Evolutionary conservation across 148 eudicot species (phyloP).

Genomic region (Pouteria glomerata): DNA sequence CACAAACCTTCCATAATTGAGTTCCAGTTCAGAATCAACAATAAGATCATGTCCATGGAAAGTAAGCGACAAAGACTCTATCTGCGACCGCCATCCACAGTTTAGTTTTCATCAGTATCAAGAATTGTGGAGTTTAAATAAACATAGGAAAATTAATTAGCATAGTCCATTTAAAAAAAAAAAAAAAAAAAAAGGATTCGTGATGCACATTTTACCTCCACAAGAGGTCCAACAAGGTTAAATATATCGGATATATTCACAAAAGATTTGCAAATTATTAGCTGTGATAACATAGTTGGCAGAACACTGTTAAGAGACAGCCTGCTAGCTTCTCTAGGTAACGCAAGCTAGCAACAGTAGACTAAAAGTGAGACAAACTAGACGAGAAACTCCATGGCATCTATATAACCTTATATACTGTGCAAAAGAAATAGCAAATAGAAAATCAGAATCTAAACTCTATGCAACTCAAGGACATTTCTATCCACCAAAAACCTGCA

Average conservation of each 20-base stretch:
- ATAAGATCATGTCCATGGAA: slow-evolving; percentile 97
- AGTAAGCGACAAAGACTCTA: slow-evolving; percentile 92
- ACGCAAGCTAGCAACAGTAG: slow-evolving; percentile 26
- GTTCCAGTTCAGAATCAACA: slow-evolving; percentile 86
- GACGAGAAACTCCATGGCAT: slow-evolving; percentile 8
- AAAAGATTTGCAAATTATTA: slow-evolving; percentile 21
- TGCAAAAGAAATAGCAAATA: background rate
- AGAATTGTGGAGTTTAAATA: background rate
- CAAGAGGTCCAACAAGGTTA: slow-evolving; percentile 8
- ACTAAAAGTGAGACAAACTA: slow-evolving; percentile 24
- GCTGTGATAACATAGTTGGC: slow-evolving; percentile 19
- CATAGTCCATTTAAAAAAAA: background rate
- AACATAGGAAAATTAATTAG: background rate
- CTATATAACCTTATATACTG: background rate
- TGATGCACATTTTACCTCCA: slow-evolving; percentile 14
- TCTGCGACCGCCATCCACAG: slow-evolving; percentile 51
- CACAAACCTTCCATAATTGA: slow-evolving; percentile 88
- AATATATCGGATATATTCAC: slow-evolving; percentile 16
- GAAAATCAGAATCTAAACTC: background rate
- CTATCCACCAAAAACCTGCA: no score
- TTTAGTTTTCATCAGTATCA: slow-evolving; percentile 1
- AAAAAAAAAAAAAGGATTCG: background rate
- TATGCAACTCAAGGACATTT: background rate
- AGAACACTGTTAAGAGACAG: slow-evolving; percentile 3
- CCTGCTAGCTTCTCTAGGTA: slow-evolving; percentile 18